phyloP scores from a whole-genome alignment of 306 rosid genomes.

The Ormosia semicastrata region DNA sequence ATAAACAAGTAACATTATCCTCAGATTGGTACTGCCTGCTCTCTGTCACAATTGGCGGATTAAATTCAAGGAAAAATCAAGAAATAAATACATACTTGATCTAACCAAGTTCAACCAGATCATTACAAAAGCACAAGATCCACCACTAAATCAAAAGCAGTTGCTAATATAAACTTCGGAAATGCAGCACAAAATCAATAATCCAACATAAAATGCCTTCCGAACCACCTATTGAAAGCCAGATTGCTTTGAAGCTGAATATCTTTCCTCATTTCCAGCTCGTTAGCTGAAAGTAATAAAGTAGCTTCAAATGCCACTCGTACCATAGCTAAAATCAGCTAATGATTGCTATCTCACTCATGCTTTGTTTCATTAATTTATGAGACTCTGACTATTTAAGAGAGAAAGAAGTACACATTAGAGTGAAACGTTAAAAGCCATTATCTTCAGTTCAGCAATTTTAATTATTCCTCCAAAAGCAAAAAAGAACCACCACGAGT shows the following conservation, averaged over 20 bases:
- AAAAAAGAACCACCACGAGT: background rate
- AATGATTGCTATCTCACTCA: background rate
- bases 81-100: background rate
- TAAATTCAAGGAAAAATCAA: background rate
- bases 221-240: background rate
- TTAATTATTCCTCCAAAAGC: constrained; percentile 27
- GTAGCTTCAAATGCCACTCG: constrained; percentile 30
- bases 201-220: constrained; percentile 2
- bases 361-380: background rate
- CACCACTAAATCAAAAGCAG: constrained; percentile 19
- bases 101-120: constrained; percentile 27
- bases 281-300: constrained; percentile 16
- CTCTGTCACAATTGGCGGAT: background rate
- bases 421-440: constrained; percentile 6
- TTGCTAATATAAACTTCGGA: constrained; percentile 11
- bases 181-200: constrained; percentile 26
- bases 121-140: constrained; percentile 23
- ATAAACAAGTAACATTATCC: background rate
- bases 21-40: background rate
- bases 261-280: constrained; percentile 13
- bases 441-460: constrained; percentile 25
- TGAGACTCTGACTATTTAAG: background rate
- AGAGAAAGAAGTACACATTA: background rate
- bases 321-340: constrained; percentile 19
- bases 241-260: constrained; percentile 11